A percentile compares a stretch with the other conserved stretches of the same genome.
Evolutionary conservation across 176 grass and related monocot genomes (phyloP).

Genomic region (Dendrocalamus sinicus): DNA sequence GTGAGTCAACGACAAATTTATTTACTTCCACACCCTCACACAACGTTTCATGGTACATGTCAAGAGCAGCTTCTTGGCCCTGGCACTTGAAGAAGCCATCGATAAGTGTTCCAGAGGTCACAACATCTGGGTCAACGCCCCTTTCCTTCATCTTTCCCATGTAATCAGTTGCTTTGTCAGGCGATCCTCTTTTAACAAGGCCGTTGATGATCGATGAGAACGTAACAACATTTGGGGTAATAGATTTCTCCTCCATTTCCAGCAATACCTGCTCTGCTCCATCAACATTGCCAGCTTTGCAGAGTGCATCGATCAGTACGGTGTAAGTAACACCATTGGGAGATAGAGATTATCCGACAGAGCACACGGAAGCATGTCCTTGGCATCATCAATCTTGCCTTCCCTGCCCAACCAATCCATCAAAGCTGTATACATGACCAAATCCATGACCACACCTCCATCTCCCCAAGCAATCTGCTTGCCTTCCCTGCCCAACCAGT

Average conservation of each 20-base stretch:
- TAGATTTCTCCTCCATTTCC: constrained; percentile 62
- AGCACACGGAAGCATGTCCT: too few species aligned
- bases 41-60: constrained; percentile 64
- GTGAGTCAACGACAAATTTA: constrained; percentile 69
- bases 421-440: constrained; percentile 71
- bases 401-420: constrained; percentile 21
- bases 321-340: too few species aligned
- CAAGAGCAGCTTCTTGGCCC: constrained; percentile 65
- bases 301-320: constrained; percentile 46
- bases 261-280: constrained; percentile 64
- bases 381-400: too few species aligned
- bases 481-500: too few species aligned
- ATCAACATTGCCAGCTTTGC: constrained; percentile 63
- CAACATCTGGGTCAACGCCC: constrained; percentile 64
- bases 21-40: constrained; percentile 62
- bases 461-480: constrained; percentile 41
- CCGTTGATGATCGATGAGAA: constrained; percentile 80
- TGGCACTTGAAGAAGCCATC: constrained; percentile 77
- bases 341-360: too few species aligned
- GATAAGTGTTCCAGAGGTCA: constrained; percentile 82
- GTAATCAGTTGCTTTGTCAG: constrained; percentile 55
- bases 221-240: constrained; percentile 72
- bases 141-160: constrained; percentile 74
- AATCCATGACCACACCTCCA: constrained; percentile 80
- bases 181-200: constrained; percentile 65